Evolutionary conservation across 371 early-diverging fungal species (phyloP).

Genomic region (Parasitella parasitica): DNA sequence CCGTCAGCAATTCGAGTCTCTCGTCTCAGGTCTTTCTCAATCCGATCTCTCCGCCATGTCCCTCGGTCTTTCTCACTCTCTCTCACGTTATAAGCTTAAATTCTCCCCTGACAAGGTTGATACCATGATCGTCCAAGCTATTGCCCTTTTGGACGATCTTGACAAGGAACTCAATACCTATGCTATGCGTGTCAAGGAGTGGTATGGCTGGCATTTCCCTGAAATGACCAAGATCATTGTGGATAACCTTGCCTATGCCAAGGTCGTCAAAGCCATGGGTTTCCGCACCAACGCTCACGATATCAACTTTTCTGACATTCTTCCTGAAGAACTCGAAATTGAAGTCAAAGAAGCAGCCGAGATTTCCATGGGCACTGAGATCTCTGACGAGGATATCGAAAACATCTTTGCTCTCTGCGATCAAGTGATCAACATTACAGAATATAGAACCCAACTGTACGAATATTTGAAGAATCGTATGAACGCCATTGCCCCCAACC

Average conservation of each 20-base stretch:
- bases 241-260: conserved; percentile 78
- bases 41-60: conserved; percentile 87
- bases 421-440: conserved; percentile 84
- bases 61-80: conserved; percentile 77
- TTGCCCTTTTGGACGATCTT: conserved; percentile 89
- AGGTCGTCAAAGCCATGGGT: conserved; percentile 69
- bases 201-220: conserved; percentile 95
- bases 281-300: conserved; percentile 78
- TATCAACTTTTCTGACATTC: conserved; percentile 76
- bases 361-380: conserved; percentile 94
- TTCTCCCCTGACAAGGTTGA: conserved; percentile 93
- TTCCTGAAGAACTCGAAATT: conserved; percentile 91
- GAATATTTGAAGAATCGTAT: conserved; percentile 91
- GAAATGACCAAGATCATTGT: conserved; percentile 81
- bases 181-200: conserved; percentile 96
- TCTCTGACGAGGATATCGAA: conserved; percentile 85
- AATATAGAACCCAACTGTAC: conserved; percentile 86
- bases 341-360: conserved; percentile 83
- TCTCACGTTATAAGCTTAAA: conserved; percentile 90
- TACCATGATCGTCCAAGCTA: conserved; percentile 96
- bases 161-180: conserved; percentile 97
- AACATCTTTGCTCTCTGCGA: conserved; percentile 74
- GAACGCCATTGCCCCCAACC: conserved; percentile 91
- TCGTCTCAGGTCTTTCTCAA: conserved; percentile 66
- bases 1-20: conserved; percentile 78